These are phyloP conservation scores for Solanum megistacrolobum DNA, from an alignment of 257 asterid genomes.

Conservation along the genomic window DNA sequence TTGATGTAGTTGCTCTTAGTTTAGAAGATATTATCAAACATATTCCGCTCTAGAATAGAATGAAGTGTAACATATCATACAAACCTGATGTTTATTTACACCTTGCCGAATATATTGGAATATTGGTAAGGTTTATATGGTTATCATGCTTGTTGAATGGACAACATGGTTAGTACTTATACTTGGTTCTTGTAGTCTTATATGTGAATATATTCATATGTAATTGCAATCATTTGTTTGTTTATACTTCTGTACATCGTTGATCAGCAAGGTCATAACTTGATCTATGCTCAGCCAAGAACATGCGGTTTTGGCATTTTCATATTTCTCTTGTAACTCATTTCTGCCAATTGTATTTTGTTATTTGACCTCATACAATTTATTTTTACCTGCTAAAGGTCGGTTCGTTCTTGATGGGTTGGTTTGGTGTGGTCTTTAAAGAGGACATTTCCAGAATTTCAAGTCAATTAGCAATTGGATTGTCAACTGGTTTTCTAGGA, in stretches of 20 bases:
- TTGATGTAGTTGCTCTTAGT: neutral
- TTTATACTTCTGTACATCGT: neutral
- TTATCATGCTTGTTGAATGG: neutral
- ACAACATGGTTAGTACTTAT: neutral
- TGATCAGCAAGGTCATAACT: neutral
- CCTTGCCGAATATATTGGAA: neutral
- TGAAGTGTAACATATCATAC: neutral
- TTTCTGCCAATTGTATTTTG: neutral
- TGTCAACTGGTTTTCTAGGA: slow-evolving; percentile 84
- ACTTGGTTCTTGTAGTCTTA: neutral
- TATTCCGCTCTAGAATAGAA: neutral
- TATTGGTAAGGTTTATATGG: neutral
- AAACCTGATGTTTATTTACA: neutral
- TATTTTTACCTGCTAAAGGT: slow-evolving; percentile 28
- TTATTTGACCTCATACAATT: neutral
- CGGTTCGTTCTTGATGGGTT: slow-evolving; percentile 95
- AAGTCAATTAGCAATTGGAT: slow-evolving; percentile 64
- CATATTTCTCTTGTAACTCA: neutral
- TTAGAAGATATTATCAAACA: neutral
- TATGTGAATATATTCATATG: neutral
- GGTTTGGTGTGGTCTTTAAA: slow-evolving; percentile 88
- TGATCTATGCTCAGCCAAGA: neutral
- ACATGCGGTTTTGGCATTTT: neutral
- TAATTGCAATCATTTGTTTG: neutral
- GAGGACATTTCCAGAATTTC: slow-evolving; percentile 49